Evolutionary conservation across 495 filamentous ascomycete genomes (phyloP).

Genomic region (Rostrohypoxylon terebratum): DNA sequence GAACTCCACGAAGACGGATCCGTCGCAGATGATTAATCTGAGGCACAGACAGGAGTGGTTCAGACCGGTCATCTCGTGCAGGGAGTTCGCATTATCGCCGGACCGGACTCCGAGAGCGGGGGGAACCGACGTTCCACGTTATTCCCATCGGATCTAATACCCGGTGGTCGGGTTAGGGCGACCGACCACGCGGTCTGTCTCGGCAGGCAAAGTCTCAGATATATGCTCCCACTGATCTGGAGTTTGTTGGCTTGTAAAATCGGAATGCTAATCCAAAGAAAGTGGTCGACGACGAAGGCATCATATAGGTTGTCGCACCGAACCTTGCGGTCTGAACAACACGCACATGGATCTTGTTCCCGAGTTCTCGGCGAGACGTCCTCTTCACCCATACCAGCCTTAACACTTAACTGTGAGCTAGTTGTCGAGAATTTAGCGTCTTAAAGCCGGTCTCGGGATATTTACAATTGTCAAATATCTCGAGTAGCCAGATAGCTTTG

Average conservation of each 20-base stretch:
- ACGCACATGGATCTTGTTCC: not conserved
- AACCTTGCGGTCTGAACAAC: not conserved
- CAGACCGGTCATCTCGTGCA: conserved; percentile 20
- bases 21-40: not conserved
- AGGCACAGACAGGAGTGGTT: conserved; percentile 15
- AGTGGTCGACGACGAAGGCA: not conserved
- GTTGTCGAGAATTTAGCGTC: not conserved
- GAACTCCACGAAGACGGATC: not conserved
- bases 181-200: conserved; percentile 3
- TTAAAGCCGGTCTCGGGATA: not conserved
- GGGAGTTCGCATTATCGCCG: conserved; percentile 21
- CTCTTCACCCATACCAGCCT: too few species aligned
- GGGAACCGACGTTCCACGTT: conserved; percentile 13
- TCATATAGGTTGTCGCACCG: not conserved
- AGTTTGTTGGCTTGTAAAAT: not conserved
- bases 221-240: not conserved
- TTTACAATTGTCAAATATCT: not conserved
- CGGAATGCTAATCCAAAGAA: not conserved
- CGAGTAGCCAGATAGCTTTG: not conserved
- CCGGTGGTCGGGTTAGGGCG: conserved; percentile 14
- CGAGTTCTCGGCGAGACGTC: not conserved
- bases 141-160: conserved; percentile 22
- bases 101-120: conserved; percentile 40
- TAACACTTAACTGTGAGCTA: not conserved
- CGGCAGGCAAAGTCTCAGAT: not conserved